Conservation (phyloP, 176 grass and related monocot species). For the Lolium multiflorum region DNA sequence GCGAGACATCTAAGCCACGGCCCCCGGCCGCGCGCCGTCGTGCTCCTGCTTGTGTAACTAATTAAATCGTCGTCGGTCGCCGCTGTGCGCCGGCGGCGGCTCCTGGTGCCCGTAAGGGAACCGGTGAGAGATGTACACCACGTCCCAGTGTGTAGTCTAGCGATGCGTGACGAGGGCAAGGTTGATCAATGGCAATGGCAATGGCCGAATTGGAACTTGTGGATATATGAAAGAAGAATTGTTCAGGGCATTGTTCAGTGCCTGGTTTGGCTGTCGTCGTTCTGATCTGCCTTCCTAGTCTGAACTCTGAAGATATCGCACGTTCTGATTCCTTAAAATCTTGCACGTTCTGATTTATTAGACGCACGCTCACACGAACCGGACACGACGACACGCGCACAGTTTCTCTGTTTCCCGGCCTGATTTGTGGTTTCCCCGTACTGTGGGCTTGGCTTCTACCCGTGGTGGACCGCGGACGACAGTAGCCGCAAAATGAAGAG, state of each 20-base stretch:
- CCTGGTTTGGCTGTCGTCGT: not conserved
- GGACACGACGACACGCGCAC: not conserved
- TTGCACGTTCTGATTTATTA: not conserved
- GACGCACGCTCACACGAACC: not conserved
- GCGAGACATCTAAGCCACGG: slow-evolving; percentile 48
- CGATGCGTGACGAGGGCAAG: not conserved
- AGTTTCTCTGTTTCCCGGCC: no score
- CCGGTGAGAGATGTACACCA: not conserved
- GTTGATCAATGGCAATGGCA: not conserved
- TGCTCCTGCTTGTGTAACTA: slow-evolving; percentile 12
- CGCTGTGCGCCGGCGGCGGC: not conserved
- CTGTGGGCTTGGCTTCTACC: no score
- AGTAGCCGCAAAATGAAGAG: no score
- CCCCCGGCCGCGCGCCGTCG: not conserved
- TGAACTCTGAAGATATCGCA: not conserved
- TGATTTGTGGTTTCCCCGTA: no score
- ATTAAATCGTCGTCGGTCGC: not conserved
- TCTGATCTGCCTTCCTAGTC: not conserved
- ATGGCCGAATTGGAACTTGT: not conserved
- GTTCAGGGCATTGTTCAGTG: not conserved
- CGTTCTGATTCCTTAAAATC: not conserved
- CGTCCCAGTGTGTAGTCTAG: no score
- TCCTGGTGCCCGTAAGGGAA: slow-evolving; percentile 23
- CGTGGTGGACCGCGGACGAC: no score
- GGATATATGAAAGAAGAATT: slow-evolving; percentile 22